Evolutionary conservation across 257 asterid genomes (phyloP), one percentile per base, ranked within the genome.

Genomic region (Ilex aquifolium): DNA sequence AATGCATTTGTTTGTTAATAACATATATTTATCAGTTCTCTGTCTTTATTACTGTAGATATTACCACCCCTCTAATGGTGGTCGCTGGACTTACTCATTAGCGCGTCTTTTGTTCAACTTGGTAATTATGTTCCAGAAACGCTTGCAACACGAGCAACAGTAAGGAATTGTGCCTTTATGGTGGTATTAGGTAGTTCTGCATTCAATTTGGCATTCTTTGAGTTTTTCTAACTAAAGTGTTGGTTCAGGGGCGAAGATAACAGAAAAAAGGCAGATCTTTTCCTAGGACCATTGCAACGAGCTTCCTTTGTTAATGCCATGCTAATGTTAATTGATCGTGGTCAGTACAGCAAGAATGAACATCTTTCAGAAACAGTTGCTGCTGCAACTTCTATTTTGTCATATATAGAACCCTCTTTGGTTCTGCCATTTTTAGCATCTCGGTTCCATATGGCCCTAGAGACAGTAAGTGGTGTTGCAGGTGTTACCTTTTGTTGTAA

Each of bases 21-120:
- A 60, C 42, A 60, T 51, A 11, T 52, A n/a, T 27, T 52, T 56
- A 48, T 56, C 64, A 49, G 30, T 70, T 46, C 13, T 40, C 40
- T 60, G 42, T 65, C 64, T 64, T 31, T 31, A 27, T 60, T 63
- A 62, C 52, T 75, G 57, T 69, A 93, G 99, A 79, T 93, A 93
- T 78, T 93, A 93, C 81, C 99, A 93, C 73, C 99, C 99, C 70
- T 93, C 99, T 32, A 93, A 93, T 82, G 99, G 99, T 70, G 99
- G 99, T 66, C 94, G 95, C 59, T 93, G 99, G 99, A 90, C 99
- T 48, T 85, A 82, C 79, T 74, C 96, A 13, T 75, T 93, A 68
- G 99, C 87, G 80, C 79, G 87, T 39, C 78, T 93, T 68, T 80
- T 93, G 89, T 90, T 75, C 76, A 82, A 93, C 80, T 76, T 90